Base-by-base conservation (phyloP, 164 flowering plant species). In the grape (Vitis vinifera) region DNA sequence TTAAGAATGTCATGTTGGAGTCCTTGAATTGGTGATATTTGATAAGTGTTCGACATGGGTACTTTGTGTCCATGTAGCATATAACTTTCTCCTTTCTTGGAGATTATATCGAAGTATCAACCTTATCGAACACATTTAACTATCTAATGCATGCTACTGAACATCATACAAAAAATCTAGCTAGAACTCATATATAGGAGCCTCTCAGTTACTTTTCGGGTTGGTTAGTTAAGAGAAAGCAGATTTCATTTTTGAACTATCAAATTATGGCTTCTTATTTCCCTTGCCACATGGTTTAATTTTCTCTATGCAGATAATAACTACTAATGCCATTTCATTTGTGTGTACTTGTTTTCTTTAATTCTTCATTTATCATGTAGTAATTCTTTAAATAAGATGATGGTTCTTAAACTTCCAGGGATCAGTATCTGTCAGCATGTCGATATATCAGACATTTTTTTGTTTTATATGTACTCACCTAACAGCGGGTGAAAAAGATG, bases 391-490 rank as follows among this genome's bases (percentile, higher is more conserved):
- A 23, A 10, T 66, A 53, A 55, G 5, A 50, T 71, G 68, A 61
- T 51, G 65, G 11, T 47, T 58, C 55, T 68, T 77, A 50, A 48
- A 71, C 17, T 77, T 79, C 57, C 96, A 95, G 99, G 99, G 99
- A 75, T 84, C 99, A 59, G 63, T 95, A 78, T 89, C 99, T 11
- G 96, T 92, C 73, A 92, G 98, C 85, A 90, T 95, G 99, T 92
- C 98, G 37, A 82, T 95, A 75, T 83, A 92, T 85, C 99, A 95
- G 83, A 95, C 99, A 2, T 83, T 79, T 37, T 92, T 92, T 71
- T 95, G 99, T 80, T 95, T 95, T 71, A 72, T 92, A 68, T 95
- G 98, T 77, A 81, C 91, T 72, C 99, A 95, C 83, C 93, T 92
- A 61, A 89, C 99, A 60, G 74, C 99, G 51, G 99, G 99, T 65